Conservation (phyloP, 1,139 yeast genomes). For the Meyerozyma smithsonii region DNA sequence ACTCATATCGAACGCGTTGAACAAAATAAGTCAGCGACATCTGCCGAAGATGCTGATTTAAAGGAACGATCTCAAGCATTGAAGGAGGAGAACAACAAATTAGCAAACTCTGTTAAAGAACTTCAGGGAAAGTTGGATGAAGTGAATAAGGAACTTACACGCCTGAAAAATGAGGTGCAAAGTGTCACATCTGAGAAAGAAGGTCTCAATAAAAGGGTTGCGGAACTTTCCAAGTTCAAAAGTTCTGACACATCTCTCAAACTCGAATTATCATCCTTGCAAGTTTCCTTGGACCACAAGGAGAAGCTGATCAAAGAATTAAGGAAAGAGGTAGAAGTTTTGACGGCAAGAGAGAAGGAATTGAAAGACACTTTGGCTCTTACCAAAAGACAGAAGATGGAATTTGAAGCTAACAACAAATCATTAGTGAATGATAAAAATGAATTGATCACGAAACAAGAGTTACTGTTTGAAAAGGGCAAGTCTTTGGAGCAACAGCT, state of each 20-base stretch:
- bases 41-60: constrained; percentile 14
- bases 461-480: constrained; percentile 32
- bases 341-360: constrained; percentile 33
- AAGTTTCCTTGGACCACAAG: constrained; percentile 38
- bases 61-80: constrained; percentile 14
- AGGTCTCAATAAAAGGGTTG: constrained; percentile 17
- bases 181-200: constrained; percentile 7
- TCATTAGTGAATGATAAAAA: constrained; percentile 33
- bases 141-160: neutral
- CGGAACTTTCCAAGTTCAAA: constrained; percentile 29
- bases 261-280: constrained; percentile 37
- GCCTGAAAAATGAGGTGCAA: neutral
- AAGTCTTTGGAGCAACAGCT: constrained; percentile 25
- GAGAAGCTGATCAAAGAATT: constrained; percentile 46
- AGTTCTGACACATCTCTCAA: constrained; percentile 38
- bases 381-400: constrained; percentile 39
- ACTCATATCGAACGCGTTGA: constrained; percentile 6
- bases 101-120: neutral
- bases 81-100: constrained; percentile 3
- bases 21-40: constrained; percentile 4
- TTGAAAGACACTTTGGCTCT: constrained; percentile 38
- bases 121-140: neutral
- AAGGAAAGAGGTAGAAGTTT: constrained; percentile 31
- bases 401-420: constrained; percentile 34
- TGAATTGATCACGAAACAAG: constrained; percentile 35